Base-by-base conservation (phyloP, 2,329 filamentous ascomycete species). In the Calonectria ilicicola region DNA sequence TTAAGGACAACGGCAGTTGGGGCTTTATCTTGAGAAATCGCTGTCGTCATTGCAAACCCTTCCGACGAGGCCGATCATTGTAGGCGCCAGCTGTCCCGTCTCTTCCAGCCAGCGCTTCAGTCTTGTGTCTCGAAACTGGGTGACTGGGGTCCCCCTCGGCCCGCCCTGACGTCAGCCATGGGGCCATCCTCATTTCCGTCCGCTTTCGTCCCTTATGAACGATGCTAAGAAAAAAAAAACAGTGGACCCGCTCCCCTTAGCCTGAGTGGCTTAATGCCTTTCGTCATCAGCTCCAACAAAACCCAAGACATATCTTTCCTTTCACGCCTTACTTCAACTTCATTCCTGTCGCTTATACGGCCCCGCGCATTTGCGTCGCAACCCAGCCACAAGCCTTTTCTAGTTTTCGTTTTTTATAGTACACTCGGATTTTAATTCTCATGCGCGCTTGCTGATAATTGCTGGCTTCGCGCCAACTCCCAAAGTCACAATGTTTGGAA, bases 401-500 rank as follows among this genome's bases (percentile, higher is more conserved):
- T 42, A 23, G 40, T 53, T 69, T 67, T 63, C 68, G 29, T 35
- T 35, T 35, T 35, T 35, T 35, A 35, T 38, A 27, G 62, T 65
- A 70, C 51, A 38, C 7, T 35, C 42, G 70, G 67, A 51, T 19
- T 19, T 17, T 19, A 40, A 71, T 68, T 65, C 71, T 77, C 10
- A 81, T 80, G 77, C 77, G 73, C 72, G 65, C 49, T 69, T 77
- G 73, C 44, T 72, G 74, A 78, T 70, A 65, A 44, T 65, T 44
- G 72, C 60, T 69, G 60, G 72, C 69, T 47, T 69, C 42, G 69
- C 65, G 73, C 73, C 67, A 60, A 64, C 29, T 21, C 47, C 21
- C 42, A 77, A 27, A 63, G 32, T 63, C 77, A 76, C 73, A 76
- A 89, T 89, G 89, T 90, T 90, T 82, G 86, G 83, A 76, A 79